Evolutionary conservation across 2,329 filamentous ascomycete species (phyloP), one percentile per base, ranked within the genome.

Genomic region (Claviceps humidiphila): DNA sequence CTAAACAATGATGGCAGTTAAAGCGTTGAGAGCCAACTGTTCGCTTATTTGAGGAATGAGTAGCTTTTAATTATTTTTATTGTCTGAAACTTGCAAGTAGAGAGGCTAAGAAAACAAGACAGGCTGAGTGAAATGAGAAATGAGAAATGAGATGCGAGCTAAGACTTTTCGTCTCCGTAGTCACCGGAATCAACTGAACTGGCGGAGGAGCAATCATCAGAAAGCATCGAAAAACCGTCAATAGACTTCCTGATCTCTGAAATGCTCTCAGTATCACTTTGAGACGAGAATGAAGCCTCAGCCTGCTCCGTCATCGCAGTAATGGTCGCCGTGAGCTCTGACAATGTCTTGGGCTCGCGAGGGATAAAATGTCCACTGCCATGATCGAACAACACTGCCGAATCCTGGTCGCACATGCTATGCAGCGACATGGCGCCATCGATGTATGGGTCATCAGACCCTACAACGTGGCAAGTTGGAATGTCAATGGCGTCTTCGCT

Each of bases 281-380:
- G 39, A 24, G 40, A 20, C 40, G 20, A 4, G 7, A 24, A 24
- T 17, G 6, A 17, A 17, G 40, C 7, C 13, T 50, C 48, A 4
- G 14, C 26, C 8, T 44, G 43, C n/a, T 50, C 26, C 14, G 38
- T 14, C 48, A 50, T 9, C 17, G 17, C n/a, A 22, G 4, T 9
- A n/a, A 58, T 50, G 38, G 38, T 44, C 14, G 41, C 39, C 1
- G 49, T 69, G 14, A 77, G 61, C 56, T 77, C 74, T 56, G 68
- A 68, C 51, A 76, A 68, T 0, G 73, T 74, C 14, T 66, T 67
- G 51, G 68, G 69, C 52, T 78, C 75, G 55, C 78, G 68, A 0
- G 81, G 80, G 4, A 84, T 66, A 0, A 77, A 82, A 59, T 84
- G 81, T 0, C 80, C 81, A 58, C 82, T 82, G 4, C 78, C 80